Evolutionary conservation across 2,329 filamentous ascomycete genomes (phyloP).

Genomic region (Cercospora sp.): DNA sequence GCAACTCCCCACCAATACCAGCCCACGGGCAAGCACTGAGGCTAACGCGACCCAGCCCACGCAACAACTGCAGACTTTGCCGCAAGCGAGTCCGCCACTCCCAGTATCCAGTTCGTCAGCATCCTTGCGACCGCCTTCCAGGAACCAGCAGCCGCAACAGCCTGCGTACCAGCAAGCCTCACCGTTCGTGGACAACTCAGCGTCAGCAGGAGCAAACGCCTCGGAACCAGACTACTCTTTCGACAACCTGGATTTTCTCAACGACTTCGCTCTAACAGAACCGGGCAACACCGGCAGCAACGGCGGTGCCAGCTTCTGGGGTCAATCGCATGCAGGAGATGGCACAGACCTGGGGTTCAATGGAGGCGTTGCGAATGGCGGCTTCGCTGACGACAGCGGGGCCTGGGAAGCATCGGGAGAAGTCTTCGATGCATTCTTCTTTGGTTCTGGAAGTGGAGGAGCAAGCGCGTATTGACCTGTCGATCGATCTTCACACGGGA

Average conservation of each 20-base stretch:
- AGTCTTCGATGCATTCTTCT: slow-evolving; percentile 71
- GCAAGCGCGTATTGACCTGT: slow-evolving; percentile 11
- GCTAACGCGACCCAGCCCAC: slow-evolving; percentile 3
- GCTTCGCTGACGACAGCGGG: slow-evolving; percentile 37
- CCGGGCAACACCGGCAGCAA: slow-evolving; percentile 16
- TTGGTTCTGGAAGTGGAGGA: slow-evolving; percentile 51
- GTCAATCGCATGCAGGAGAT: slow-evolving; percentile 8
- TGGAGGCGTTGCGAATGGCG: slow-evolving; percentile 32
- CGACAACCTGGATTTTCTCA: slow-evolving; percentile 57
- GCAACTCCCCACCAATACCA: slow-evolving; percentile 24
- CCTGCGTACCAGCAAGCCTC: neutral
- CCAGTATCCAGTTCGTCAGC: neutral
- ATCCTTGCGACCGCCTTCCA: neutral
- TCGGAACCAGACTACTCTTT: slow-evolving; percentile 35
- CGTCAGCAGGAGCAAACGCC: slow-evolving; percentile 31
- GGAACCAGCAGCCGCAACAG: neutral
- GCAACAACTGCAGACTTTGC: slow-evolving; percentile 19
- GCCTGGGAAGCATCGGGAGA: slow-evolving; percentile 57
- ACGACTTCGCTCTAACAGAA: slow-evolving; percentile 52
- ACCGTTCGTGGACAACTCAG: slow-evolving; percentile 30
- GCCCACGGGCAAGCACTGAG: slow-evolving; percentile 23
- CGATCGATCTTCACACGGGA: neutral
- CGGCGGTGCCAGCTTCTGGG: slow-evolving; percentile 22
- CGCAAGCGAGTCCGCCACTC: slow-evolving; percentile 33
- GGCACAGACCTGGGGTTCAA: slow-evolving; percentile 61